Percentiles rank a stretch among this genome's conserved stretches.
These are phyloP conservation scores for Penicillium ochrochloron DNA, from an alignment of 495 filamentous ascomycete genomes.

Conservation along the genomic window DNA sequence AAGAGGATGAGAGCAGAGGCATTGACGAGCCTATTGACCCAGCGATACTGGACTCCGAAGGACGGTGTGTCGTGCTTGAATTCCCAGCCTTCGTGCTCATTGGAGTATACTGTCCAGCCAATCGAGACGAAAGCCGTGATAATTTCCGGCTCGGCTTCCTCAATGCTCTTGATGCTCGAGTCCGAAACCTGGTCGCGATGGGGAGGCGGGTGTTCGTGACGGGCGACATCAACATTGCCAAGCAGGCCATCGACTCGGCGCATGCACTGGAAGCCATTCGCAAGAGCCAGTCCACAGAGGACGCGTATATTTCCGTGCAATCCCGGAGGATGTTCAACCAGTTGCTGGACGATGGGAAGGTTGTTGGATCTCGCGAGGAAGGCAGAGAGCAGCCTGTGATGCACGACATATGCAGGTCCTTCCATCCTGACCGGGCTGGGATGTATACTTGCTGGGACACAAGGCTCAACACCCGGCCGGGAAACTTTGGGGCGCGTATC, in stretches of 20 bases:
- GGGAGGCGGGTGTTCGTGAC: conserved; percentile 84
- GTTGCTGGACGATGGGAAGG: conserved; percentile 71
- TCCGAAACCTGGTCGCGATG: conserved; percentile 79
- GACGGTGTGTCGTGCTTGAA: conserved; percentile 88
- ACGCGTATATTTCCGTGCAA: conserved; percentile 73
- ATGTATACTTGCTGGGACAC: conserved; percentile 99
- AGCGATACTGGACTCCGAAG: conserved; percentile 81
- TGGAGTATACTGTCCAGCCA: conserved; percentile 87
- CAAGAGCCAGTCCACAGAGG: conserved; percentile 67
- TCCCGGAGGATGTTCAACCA: conserved; percentile 87
- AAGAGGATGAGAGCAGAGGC: neutral
- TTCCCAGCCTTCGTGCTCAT: conserved; percentile 95
- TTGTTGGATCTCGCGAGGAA: conserved; percentile 70
- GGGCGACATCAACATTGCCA: conserved; percentile 89
- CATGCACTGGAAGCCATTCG: conserved; percentile 68
- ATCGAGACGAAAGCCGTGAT: conserved; percentile 81
- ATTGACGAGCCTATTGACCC: conserved; percentile 61
- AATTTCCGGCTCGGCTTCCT: conserved; percentile 83
- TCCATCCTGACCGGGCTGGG: conserved; percentile 75
- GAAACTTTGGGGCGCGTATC: conserved; percentile 88
- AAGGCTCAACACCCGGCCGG: conserved; percentile 83
- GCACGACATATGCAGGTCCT: conserved; percentile 84
- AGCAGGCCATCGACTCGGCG: conserved; percentile 74
- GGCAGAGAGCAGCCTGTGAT: conserved; percentile 76
- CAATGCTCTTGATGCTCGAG: conserved; percentile 75